Base-by-base conservation (phyloP, 331 rosid genomes). In the Phaseolus coccineus region DNA sequence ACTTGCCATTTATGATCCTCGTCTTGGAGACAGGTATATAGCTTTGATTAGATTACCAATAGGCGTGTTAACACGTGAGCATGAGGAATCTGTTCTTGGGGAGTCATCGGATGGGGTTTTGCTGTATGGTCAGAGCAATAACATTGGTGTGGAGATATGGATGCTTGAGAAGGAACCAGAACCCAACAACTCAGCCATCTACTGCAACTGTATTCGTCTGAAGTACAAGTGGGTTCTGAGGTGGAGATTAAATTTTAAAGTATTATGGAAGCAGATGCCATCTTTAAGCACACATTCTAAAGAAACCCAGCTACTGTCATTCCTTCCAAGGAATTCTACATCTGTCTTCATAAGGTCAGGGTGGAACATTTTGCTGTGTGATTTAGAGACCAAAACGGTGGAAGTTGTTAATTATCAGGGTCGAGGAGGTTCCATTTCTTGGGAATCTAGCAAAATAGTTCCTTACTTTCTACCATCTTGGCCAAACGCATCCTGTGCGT, bases 111-210 rank as follows among this genome's bases (percentile, higher is more conserved):
- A 93, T 89, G 94, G 97, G 72, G 85, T 79, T 69, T 75, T 93
- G 85, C 94, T 77, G 80, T 93, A 89, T 80, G 92, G 96, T 75
- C 96, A 91, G 85, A 89, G 96, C 89, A 90, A 85, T 71, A 84
- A 71, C 44, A 71, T 86, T 47, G 96, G 96, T 59, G n/a, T 91
- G 69, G 94, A 93, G 84, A 87, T 90, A 85, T 93, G 97, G 96
- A 59, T 82, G 52, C 96, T 88, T 35, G 84, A 80, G 81, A 81
- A 83, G 84, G 93, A 88, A 48, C 77, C 47, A 33, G 77, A 31
- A 51, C 47, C 33, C 25, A 63, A 52, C 27, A 58, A 52, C 50
- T 74, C 92, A 42, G 79, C 88, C 16, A 47, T 24, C 22, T 56
- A 70, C 81, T 7, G 76, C 65, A 84, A 77, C 55, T 78, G 85